phyloP scores from a whole-genome alignment of 164 flowering plant species.

The Tetracentron sinense region DNA sequence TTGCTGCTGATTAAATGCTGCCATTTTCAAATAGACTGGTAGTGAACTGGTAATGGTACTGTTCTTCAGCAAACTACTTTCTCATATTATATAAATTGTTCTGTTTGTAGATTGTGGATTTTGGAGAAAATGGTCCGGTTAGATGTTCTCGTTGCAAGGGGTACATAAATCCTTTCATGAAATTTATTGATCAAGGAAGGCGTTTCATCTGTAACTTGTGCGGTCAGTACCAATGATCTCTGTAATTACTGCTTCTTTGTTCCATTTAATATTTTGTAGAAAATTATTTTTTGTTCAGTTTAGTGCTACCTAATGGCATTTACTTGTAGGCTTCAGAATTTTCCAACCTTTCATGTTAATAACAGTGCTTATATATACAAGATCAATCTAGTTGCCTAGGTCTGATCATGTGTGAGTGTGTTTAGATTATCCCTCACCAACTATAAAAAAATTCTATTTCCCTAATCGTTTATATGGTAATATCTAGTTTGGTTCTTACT shows the following conservation, averaged over 20 bases:
- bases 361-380: background rate
- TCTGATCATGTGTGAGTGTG: no score
- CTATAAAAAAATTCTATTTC: no score
- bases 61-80: no score
- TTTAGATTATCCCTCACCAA: no score
- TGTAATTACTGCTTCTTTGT: background rate
- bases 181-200: slow-evolving; percentile 91
- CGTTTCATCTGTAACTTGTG: slow-evolving; percentile 92
- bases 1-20: no score
- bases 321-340: background rate
- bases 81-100: background rate
- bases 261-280: background rate
- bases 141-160: slow-evolving; percentile 98
- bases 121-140: slow-evolving; percentile 96
- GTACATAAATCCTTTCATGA: slow-evolving; percentile 96
- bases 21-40: no score
- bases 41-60: no score
- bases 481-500: background rate
- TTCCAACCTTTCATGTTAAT: background rate
- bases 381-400: background rate
- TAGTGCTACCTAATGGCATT: background rate
- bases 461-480: background rate
- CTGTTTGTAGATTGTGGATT: slow-evolving; percentile 75
- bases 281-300: no score
- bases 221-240: slow-evolving; percentile 49